Base-by-base conservation (phyloP, 345 rosid species). In the Trapa bicornis region DNA sequence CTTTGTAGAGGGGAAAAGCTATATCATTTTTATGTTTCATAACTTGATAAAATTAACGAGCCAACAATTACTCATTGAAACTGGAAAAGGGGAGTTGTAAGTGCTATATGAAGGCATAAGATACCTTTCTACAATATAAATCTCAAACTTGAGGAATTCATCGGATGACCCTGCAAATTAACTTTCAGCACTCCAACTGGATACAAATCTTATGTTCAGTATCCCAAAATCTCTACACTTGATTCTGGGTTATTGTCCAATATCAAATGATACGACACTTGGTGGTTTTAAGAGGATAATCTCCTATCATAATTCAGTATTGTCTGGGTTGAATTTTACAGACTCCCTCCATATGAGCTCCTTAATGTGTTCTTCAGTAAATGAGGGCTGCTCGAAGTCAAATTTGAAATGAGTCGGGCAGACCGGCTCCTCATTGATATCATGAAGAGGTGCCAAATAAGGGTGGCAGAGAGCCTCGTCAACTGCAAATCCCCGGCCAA, bases 311-410 rank as follows among this genome's bases (percentile, higher is more conserved):
- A 50, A 50, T 16, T 41, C 80, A 65, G 72, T 62, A 61, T 84
- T 83, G 71, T 87, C 89, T 15, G 96, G 98, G 78, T 93, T 87
- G 87, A 87, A 88, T 72, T 77, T 86, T 61, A 83, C 86, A 67
- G 99, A 82, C 80, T 94, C 99, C 80, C 85, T 80, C 87, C 92
- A 89, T 76, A 94, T 87, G 63, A 91, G 96, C 80, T 94, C 99
- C 83, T 91, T 91, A 68, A 94, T 91, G 75, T 94, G 80, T 77
- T 91, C 97, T 74, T 94, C 99, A 8, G 93, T 87, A 78, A 87
- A 87, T 16, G 97, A 79, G 47, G 99, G 96, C 67, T 86, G 95
- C 80, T 94, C 99, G 75, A 94, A 94, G 77, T 91, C 96, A 76
- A 86, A 91, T 80, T 77, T 79, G 81, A 91, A 94, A 57, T 95